Base-by-base conservation (phyloP, 2,329 filamentous ascomycete species). In the Penicillium sp. region DNA sequence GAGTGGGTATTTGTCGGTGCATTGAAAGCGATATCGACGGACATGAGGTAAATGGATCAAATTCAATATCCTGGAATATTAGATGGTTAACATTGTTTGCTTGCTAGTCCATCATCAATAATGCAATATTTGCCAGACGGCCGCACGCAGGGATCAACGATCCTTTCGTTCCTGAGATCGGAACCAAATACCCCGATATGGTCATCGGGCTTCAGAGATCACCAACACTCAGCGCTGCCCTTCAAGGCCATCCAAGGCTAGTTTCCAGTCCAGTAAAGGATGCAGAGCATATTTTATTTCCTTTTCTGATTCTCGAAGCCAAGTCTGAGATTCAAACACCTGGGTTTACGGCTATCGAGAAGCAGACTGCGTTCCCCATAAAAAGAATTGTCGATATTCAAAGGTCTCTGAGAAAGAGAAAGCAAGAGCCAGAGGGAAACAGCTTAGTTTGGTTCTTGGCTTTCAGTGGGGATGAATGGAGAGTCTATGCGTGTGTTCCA, bases 401-500 rank as follows among this genome's bases (percentile, higher is more conserved):
- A 35, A 49, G 38, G 33, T 23, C 17, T 19, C 9, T 35, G 33
- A 23, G 27, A 35, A 49, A 35, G 38, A 17, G 27, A 36, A 49
- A 21, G 31, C 27, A 49, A 49, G 47, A 36, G 33, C 27, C 19
- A 21, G 33, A 35, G 6, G 29, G 3, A 31, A 19, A 49, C 33
- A 31, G 27, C 29, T 38, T 49, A 29, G 47, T 49, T 33, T 49
- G 47, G 47, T 49, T 49, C 21, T 49, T 49, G 47, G 47, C 47
- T 35, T 49, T 49, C 47, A 49, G 47, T 33, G 47, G 47, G 27
- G 47, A 49, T 31, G 47, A 49, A 21, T 49, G 47, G 47, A 49
- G 33, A 49, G 21, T 49, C 47, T 35, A 49, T 49, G 47, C 17
- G 27, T 49, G 47, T 49, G 19, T 49, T 35, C 47, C 47, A 1